A percentile compares a stretch with the other conserved stretches of the same genome.
Conservation (phyloP, 2,329 filamentous ascomycete genomes). For the Diaporthe velutina region DNA sequence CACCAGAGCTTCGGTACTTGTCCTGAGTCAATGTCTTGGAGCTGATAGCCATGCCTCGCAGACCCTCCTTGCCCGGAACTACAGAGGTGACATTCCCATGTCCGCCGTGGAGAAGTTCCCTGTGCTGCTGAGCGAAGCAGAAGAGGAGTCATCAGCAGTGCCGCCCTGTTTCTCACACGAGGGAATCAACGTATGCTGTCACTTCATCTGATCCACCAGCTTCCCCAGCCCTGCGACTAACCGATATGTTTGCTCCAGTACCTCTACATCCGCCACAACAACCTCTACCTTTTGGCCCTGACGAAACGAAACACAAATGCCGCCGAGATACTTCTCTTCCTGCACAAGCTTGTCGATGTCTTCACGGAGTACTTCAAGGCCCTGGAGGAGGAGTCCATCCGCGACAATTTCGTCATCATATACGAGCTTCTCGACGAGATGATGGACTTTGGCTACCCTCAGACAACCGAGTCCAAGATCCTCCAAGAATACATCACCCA, state of each 20-base stretch:
- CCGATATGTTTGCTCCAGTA: conserved; percentile 69
- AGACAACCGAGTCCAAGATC: conserved; percentile 98
- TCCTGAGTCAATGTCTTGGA: conserved; percentile 8
- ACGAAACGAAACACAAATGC: conserved; percentile 99
- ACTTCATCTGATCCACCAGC: conserved; percentile 5
- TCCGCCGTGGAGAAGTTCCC: conserved; percentile 99
- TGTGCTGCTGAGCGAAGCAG: conserved; percentile 93
- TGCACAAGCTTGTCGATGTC: conserved; percentile 98
- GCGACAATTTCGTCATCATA: conserved; percentile 99
- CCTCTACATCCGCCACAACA: conserved; percentile 99
- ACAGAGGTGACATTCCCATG: conserved; percentile 98
- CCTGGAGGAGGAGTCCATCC: conserved; percentile 97
- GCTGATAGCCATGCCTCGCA: conserved; percentile 53
- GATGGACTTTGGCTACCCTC: conserved; percentile 99
- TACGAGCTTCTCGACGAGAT: conserved; percentile 99
- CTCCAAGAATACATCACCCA: conserved; percentile 99
- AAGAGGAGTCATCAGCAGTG: conserved; percentile 98
- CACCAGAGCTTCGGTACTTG: neutral
- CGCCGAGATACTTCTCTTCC: conserved; percentile 96
- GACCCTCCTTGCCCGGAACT: conserved; percentile 98
- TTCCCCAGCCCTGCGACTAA: conserved; percentile 28
- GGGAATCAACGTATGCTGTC: conserved; percentile 84
- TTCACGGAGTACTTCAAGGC: conserved; percentile 99
- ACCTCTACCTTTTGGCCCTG: conserved; percentile 96
- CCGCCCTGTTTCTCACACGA: conserved; percentile 98